A percentile compares a stretch with the other conserved stretches of the same genome.
phyloP scores from a whole-genome alignment of 305 asterid genomes.

The Fraxinus baroniana region DNA sequence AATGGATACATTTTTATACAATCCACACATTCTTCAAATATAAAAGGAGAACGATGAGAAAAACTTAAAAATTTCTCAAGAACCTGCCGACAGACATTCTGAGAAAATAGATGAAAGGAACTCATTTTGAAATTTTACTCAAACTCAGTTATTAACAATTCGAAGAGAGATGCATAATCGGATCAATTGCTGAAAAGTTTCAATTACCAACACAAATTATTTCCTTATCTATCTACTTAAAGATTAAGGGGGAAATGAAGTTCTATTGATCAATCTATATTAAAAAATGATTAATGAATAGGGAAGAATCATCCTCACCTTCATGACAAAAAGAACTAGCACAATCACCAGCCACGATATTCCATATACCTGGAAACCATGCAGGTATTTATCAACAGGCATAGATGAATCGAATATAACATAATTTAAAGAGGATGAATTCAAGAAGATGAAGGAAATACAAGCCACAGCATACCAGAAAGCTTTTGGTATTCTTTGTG shows the following conservation, averaged over 20 bases:
- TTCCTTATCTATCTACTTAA: neutral
- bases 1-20: neutral
- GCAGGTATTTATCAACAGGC: constrained; percentile 17
- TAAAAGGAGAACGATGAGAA: neutral
- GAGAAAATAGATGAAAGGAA: neutral
- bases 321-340: constrained; percentile 74
- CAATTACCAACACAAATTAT: neutral
- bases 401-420: neutral
- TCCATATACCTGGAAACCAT: constrained; percentile 66
- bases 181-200: neutral
- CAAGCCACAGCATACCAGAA: constrained; percentile 52
- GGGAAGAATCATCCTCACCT: constrained; percentile 47
- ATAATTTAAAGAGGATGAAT: neutral
- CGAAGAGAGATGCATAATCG: neutral
- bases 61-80: neutral
- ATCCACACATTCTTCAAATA: neutral
- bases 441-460: constrained; percentile 12
- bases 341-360: constrained; percentile 84
- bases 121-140: neutral
- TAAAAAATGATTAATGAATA: neutral
- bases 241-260: neutral
- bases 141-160: neutral
- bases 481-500: constrained; percentile 45
- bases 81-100: neutral
- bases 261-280: neutral